These are phyloP conservation scores for Blastocystis sp. DNA, from an alignment of 352 stramenopile genomes.

Conservation along the genomic window DNA sequence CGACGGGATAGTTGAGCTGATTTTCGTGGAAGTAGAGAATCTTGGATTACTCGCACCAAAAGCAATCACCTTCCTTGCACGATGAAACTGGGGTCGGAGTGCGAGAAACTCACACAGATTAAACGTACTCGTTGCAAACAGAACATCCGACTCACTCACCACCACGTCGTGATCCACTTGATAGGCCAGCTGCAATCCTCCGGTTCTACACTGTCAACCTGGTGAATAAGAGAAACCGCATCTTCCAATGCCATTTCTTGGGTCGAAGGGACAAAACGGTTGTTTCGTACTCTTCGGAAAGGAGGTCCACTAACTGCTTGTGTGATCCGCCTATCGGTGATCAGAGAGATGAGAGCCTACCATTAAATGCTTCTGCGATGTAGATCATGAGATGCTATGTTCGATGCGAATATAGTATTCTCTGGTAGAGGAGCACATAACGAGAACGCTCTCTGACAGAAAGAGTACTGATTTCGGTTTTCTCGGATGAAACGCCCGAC, in stretches of 20 bases:
- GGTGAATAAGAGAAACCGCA: conserved; percentile 26
- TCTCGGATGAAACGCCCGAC: no score
- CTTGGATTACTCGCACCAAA: conserved; percentile 22
- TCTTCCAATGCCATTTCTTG: conserved; percentile 65
- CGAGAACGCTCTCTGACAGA: no score
- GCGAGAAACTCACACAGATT: conserved; percentile 63
- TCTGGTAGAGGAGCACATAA: no score
- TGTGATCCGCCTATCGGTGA: conserved; percentile 61
- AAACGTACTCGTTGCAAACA: conserved; percentile 64
- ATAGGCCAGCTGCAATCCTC: conserved; percentile 60
- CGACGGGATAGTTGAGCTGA: conserved; percentile 65
- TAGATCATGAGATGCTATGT: not conserved
- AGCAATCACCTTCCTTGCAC: not conserved
- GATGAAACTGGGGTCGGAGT: conserved; percentile 59
- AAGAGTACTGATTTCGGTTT: no score
- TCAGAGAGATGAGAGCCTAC: not conserved
- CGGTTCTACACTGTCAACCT: not conserved
- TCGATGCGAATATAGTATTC: no score
- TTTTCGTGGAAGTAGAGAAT: conserved; percentile 70
- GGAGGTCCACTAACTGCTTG: conserved; percentile 64
- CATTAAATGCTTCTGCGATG: conserved; percentile 42
- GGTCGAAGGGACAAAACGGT: conserved; percentile 60
- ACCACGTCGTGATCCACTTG: conserved; percentile 56
- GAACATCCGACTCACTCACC: conserved; percentile 58
- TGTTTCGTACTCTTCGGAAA: conserved; percentile 55